A percentile compares a stretch with the other conserved stretches of the same genome.
These are phyloP conservation scores for Poronia punctata DNA, from an alignment of 495 filamentous ascomycete species.

Conservation along the genomic window DNA sequence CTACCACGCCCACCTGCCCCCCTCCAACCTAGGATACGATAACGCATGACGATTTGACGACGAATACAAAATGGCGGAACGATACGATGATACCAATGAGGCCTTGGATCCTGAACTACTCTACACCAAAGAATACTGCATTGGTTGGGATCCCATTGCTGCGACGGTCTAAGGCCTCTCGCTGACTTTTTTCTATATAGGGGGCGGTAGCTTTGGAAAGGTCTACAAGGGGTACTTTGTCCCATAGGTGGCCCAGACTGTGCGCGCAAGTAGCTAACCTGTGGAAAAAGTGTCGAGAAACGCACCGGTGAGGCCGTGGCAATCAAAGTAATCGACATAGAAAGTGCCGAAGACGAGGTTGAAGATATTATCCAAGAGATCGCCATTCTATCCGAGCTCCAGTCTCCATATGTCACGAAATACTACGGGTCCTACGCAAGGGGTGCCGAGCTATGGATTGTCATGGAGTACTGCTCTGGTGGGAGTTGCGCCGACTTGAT, in stretches of 20 bases:
- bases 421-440: constrained; percentile 96
- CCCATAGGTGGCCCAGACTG: not conserved
- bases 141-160: constrained; percentile 53
- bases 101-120: constrained; percentile 73
- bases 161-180: constrained; percentile 2
- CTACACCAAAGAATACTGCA: constrained; percentile 90
- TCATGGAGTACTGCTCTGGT: constrained; percentile 92
- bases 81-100: constrained; percentile 36
- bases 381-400: constrained; percentile 86
- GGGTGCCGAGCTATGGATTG: constrained; percentile 94
- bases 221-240: constrained; percentile 82
- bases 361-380: constrained; percentile 99
- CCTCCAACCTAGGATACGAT: constrained; percentile 2
- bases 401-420: constrained; percentile 90
- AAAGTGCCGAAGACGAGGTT: constrained; percentile 96
- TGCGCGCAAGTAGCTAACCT: constrained; percentile 22
- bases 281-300: constrained; percentile 63
- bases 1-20: not conserved
- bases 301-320: constrained; percentile 79
- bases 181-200: constrained; percentile 26
- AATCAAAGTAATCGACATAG: constrained; percentile 96
- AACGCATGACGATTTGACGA: constrained; percentile 11
- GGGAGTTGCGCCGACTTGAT: constrained; percentile 86
- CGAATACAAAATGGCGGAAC: constrained; percentile 33
- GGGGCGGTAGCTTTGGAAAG: constrained; percentile 88